Conservation (phyloP, 768 basidiomycete species). For the Pleurotus djamor region DNA sequence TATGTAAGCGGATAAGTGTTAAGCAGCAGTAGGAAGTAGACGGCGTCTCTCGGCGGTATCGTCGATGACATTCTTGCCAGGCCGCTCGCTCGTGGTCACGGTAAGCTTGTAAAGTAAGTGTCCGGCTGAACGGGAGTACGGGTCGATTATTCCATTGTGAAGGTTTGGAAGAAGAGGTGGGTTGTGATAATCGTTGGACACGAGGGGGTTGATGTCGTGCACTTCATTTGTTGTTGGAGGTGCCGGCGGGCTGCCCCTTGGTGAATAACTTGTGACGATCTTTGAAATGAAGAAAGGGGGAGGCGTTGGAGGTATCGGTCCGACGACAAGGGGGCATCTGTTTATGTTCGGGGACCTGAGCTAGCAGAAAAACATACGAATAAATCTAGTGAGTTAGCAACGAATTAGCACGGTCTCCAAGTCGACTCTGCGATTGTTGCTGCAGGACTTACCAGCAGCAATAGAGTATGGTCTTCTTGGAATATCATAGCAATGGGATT, state of each 20-base stretch:
- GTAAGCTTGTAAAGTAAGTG: too few species aligned
- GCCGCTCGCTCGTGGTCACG: too few species aligned
- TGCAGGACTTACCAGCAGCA: too few species aligned
- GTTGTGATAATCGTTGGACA: background rate
- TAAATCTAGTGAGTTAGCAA: background rate
- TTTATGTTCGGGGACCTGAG: background rate
- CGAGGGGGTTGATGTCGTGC: background rate
- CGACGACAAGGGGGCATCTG: background rate
- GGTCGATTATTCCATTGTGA: too few species aligned
- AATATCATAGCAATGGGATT: background rate
- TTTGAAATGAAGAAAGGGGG: conserved; percentile 5
- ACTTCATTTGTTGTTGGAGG: background rate
- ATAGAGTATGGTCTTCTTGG: too few species aligned
- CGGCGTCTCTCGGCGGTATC: too few species aligned
- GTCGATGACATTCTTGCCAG: too few species aligned
- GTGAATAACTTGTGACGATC: background rate
- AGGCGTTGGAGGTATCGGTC: background rate
- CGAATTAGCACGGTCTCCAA: background rate
- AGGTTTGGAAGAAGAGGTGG: too few species aligned
- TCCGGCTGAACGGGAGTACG: too few species aligned
- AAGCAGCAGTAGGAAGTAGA: too few species aligned
- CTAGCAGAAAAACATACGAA: background rate
- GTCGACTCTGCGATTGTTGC: background rate
- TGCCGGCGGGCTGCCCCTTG: background rate
- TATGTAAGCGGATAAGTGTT: too few species aligned